Percentiles rank a stretch among this genome's conserved stretches.
phyloP scores from a whole-genome alignment of 768 basidiomycete genomes.

The Scleroderma bovista region DNA sequence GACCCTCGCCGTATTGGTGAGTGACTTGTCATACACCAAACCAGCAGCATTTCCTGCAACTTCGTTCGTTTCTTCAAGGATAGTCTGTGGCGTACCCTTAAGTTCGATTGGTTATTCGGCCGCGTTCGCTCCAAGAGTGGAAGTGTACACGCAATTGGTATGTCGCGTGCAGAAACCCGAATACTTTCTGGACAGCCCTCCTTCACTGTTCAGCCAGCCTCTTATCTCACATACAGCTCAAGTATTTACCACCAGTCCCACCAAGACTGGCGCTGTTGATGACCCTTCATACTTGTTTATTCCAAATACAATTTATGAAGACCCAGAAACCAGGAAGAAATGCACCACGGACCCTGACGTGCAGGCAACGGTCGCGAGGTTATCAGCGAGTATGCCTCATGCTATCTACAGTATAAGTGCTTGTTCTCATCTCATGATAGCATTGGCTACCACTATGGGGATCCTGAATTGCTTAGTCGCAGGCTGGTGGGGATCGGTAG shows the following conservation, averaged over 20 bases:
- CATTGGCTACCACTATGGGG: conserved; percentile 48
- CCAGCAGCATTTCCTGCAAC: background rate
- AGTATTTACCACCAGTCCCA: background rate
- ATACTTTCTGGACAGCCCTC: conserved; percentile 24
- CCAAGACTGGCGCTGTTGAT: background rate
- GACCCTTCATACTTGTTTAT: conserved; percentile 2
- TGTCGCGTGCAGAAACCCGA: conserved; percentile 62
- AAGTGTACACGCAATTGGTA: conserved; percentile 65
- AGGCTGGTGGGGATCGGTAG: conserved; percentile 81
- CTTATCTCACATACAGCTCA: background rate
- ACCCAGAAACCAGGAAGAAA: conserved; percentile 12
- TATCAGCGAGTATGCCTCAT: conserved; percentile 49
- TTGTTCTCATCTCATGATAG: background rate
- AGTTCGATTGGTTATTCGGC: conserved; percentile 49
- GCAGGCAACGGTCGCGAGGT: conserved; percentile 62
- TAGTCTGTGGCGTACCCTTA: conserved; percentile 49
- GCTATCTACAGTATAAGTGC: background rate
- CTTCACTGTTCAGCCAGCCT: background rate
- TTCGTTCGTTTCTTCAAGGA: conserved; percentile 38
- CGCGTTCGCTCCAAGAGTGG: conserved; percentile 64
- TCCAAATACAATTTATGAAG: background rate
- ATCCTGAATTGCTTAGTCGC: conserved; percentile 73
- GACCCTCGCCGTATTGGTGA: conserved; percentile 70
- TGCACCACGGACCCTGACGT: conserved; percentile 71
- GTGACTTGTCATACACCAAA: conserved; percentile 14